These are phyloP conservation scores for Moesziomyces sp. DNA, from an alignment of 1,284 basidiomycete genomes.

Conservation along the genomic window DNA sequence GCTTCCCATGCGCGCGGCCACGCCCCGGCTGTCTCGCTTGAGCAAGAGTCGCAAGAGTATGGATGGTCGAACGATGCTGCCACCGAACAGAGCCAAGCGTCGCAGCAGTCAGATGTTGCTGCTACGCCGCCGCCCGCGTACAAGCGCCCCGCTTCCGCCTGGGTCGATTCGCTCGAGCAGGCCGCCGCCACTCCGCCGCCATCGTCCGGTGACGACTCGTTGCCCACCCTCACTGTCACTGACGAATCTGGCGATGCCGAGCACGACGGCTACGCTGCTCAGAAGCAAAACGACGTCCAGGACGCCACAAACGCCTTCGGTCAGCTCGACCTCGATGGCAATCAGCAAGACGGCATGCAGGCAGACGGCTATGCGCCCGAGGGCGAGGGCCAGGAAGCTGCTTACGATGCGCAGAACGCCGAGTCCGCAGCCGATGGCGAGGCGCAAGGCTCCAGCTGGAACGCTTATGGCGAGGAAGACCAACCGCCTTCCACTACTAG, in stretches of 20 bases:
- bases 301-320: constrained; percentile 27
- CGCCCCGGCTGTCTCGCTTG: constrained; percentile 29
- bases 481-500: constrained; percentile 1
- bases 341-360: constrained; percentile 4
- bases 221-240: constrained; percentile 40
- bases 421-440: constrained; percentile 3
- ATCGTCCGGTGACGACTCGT: constrained; percentile 21
- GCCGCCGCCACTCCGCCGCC: constrained; percentile 41
- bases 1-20: constrained; percentile 1
- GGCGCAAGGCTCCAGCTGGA: constrained; percentile 18
- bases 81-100: constrained; percentile 5
- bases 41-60: constrained; percentile 21
- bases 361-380: constrained; percentile 10
- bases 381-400: background rate
- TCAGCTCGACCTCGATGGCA: constrained; percentile 12
- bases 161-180: constrained; percentile 43
- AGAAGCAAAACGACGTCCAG: constrained; percentile 6
- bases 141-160: constrained; percentile 25
- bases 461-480: constrained; percentile 12
- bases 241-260: constrained; percentile 26
- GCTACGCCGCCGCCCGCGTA: constrained; percentile 29
- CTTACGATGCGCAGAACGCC: constrained; percentile 1
- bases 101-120: constrained; percentile 9
- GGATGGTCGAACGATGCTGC: constrained; percentile 9
- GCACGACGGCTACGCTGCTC: constrained; percentile 1